phyloP scores from a whole-genome alignment of 768 basidiomycete species.

The Albatrellus ellisii region DNA sequence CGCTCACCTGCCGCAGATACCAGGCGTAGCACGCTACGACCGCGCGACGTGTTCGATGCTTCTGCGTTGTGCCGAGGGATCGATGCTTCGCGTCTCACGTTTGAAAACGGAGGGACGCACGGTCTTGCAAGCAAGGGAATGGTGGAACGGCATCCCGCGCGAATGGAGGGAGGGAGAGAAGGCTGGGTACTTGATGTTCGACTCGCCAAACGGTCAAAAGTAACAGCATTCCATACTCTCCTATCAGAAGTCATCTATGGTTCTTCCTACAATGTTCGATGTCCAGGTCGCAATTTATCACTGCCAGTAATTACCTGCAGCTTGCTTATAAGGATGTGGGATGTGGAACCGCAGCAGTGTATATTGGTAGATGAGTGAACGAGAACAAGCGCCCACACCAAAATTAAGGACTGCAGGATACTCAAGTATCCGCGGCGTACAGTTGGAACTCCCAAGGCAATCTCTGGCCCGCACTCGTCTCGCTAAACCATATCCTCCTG shows the following conservation, averaged over 20 bases:
- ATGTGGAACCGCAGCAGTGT: too few species aligned
- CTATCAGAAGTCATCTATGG: too few species aligned
- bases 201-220: too few species aligned
- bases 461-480: conserved; percentile 24
- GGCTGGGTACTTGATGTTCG: not conserved
- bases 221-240: too few species aligned
- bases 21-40: not conserved
- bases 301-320: too few species aligned
- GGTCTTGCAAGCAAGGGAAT: conserved; percentile 42
- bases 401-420: too few species aligned
- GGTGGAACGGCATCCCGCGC: conserved; percentile 53
- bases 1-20: too few species aligned
- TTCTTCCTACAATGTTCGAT: too few species aligned
- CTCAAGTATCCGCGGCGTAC: conserved; percentile 26
- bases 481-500: conserved; percentile 65
- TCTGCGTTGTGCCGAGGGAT: conserved; percentile 39
- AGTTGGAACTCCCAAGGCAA: conserved; percentile 70
- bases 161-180: not conserved
- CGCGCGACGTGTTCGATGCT: conserved; percentile 20
- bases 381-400: too few species aligned
- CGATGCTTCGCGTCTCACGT: conserved; percentile 35
- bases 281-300: too few species aligned
- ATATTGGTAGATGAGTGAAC: too few species aligned
- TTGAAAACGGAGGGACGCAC: conserved; percentile 51
- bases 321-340: too few species aligned